A percentile compares a stretch with the other conserved stretches of the same genome.
Evolutionary conservation across 345 rosid genomes (phyloP).

Genomic region (Eucalyptus victrix): DNA sequence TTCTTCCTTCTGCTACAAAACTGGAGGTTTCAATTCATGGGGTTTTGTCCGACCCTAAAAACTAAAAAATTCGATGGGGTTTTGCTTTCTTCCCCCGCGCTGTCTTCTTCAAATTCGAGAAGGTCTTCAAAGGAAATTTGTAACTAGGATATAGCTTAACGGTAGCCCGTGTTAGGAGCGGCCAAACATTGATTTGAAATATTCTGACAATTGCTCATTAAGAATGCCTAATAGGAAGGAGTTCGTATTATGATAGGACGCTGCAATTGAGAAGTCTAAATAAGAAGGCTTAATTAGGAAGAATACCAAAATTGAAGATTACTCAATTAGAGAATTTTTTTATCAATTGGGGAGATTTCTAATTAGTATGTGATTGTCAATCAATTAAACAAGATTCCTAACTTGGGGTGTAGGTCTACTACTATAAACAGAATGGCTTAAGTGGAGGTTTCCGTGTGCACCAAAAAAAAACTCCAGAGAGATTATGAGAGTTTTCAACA

Average conservation of each 20-base stretch:
- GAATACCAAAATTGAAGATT: neutral
- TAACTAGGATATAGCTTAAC: neutral
- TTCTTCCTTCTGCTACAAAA: neutral
- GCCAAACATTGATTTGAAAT: too few species aligned
- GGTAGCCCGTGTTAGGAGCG: neutral
- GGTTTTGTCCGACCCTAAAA: neutral
- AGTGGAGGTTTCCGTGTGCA: neutral
- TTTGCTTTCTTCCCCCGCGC: neutral
- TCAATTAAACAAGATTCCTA: too few species aligned
- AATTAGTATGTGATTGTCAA: neutral
- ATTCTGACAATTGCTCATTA: too few species aligned
- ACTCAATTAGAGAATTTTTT: neutral
- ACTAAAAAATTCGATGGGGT: too few species aligned
- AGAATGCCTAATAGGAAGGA: too few species aligned
- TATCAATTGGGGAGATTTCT: neutral
- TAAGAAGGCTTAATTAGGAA: too few species aligned
- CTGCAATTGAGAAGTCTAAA: too few species aligned
- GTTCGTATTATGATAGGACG: too few species aligned
- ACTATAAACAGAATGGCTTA: neutral
- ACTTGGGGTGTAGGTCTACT: neutral
- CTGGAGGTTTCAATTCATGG: neutral
- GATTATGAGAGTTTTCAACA: rapidly evolving
- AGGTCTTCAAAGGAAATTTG: neutral
- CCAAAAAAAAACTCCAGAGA: neutral
- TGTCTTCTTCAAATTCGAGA: neutral